Evolutionary conservation across 768 basidiomycete species (phyloP).

Genomic region (Russula ochroleuca): DNA sequence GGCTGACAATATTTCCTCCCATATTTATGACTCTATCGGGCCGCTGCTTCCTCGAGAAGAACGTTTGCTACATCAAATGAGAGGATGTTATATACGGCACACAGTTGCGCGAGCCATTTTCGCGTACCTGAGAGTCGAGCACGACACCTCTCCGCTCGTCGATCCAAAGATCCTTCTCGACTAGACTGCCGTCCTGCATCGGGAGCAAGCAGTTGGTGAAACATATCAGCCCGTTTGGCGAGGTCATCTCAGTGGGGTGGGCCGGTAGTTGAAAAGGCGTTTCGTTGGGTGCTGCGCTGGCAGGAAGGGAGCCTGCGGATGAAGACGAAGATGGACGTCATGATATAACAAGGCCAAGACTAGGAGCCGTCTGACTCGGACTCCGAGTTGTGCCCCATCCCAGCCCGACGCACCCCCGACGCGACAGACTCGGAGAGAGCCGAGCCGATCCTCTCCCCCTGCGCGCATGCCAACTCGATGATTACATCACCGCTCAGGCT

Average conservation of each 20-base stretch:
- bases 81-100: conserved; percentile 6
- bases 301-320: not conserved
- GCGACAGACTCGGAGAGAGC: not conserved
- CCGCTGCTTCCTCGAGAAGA: conserved; percentile 56
- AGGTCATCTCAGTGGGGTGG: conserved; percentile 31
- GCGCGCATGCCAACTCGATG: not conserved
- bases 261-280: not conserved
- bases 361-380: not conserved
- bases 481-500: not conserved
- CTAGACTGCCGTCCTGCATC: conserved; percentile 70
- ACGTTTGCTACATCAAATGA: conserved; percentile 50
- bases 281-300: not conserved
- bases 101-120: not conserved
- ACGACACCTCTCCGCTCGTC: conserved; percentile 70
- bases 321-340: not conserved
- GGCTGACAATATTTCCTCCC: conserved; percentile 75
- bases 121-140: conserved; percentile 62
- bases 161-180: conserved; percentile 77
- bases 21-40: conserved; percentile 65
- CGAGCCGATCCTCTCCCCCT: not conserved
- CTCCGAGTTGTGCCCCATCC: not conserved
- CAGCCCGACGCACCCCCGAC: not conserved
- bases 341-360: conserved; percentile 1
- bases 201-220: conserved; percentile 85
- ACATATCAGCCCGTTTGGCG: conserved; percentile 66